Percentiles rank a stretch among this genome's conserved stretches.
Evolutionary conservation across 106 monocot genomes (phyloP).

Genomic region (Dendrobium catenatum): DNA sequence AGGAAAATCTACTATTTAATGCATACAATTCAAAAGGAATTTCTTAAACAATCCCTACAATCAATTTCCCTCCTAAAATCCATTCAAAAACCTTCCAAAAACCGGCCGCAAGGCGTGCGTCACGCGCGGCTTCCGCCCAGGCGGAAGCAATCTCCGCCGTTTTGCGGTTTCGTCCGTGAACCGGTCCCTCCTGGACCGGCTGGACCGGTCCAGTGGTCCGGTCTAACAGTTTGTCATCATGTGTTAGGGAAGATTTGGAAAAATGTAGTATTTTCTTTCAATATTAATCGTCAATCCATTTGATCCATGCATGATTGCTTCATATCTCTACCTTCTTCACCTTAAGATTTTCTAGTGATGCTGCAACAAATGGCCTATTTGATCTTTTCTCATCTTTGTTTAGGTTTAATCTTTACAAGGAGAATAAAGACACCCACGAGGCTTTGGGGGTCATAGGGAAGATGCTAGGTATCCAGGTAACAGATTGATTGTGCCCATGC

Average conservation of each 20-base stretch:
- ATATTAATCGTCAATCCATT: not conserved
- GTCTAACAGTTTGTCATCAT: not conserved
- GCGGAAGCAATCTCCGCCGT: no score
- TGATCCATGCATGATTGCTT: not conserved
- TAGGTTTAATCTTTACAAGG: constrained; percentile 97
- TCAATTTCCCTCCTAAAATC: no score
- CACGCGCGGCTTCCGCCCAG: no score
- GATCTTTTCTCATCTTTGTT: constrained; percentile 10
- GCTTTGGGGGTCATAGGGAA: constrained; percentile 93
- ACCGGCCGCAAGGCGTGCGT: no score
- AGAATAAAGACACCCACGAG: constrained; percentile 96
- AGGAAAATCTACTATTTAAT: no score
- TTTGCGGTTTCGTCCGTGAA: no score
- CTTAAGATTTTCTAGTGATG: not conserved
- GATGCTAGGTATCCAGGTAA: constrained; percentile 93
- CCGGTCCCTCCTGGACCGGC: no score
- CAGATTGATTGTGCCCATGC: not conserved
- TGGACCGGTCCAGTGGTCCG: no score
- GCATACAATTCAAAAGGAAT: no score
- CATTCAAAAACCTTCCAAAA: no score
- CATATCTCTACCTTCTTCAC: not conserved
- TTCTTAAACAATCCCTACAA: no score
- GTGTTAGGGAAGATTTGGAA: not conserved
- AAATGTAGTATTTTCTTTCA: not conserved
- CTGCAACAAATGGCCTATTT: not conserved